Evolutionary conservation across 2,329 filamentous ascomycete species (phyloP).

Genomic region (Claviceps maximensis): DNA sequence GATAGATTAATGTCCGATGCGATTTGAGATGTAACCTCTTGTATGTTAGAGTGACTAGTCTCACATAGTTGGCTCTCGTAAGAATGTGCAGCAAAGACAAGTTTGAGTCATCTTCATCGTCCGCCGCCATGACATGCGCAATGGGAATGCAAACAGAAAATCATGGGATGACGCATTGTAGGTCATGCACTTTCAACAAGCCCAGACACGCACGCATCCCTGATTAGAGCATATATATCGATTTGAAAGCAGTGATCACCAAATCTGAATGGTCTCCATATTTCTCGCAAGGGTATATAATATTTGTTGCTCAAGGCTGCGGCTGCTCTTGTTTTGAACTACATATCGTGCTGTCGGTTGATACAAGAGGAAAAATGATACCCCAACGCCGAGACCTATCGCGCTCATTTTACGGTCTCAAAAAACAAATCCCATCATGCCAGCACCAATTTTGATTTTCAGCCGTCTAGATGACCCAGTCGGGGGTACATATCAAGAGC

Average conservation of each 20-base stretch:
- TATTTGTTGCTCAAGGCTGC: not conserved
- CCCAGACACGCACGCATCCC: too few species aligned
- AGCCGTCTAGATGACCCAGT: not conserved
- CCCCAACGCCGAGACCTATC: not conserved
- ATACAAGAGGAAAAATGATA: not conserved
- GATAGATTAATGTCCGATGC: too few species aligned
- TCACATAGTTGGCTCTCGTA: too few species aligned
- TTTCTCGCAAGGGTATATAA: not conserved
- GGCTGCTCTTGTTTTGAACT: not conserved
- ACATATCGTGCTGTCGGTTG: not conserved
- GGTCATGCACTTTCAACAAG: not conserved
- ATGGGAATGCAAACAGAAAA: too few species aligned
- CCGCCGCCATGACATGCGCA: not conserved
- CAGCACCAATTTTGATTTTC: not conserved
- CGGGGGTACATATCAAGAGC: not conserved
- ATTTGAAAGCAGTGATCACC: not conserved
- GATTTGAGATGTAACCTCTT: too few species aligned
- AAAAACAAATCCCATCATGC: not conserved
- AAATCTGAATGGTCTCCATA: not conserved
- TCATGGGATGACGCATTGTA: too few species aligned
- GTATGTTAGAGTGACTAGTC: too few species aligned
- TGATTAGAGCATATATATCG: not conserved
- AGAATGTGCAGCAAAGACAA: too few species aligned
- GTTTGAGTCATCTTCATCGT: too few species aligned
- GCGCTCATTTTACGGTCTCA: not conserved